These are phyloP conservation scores for Leccinum fibrillosum DNA, from an alignment of 768 basidiomycete species.

Conservation along the genomic window DNA sequence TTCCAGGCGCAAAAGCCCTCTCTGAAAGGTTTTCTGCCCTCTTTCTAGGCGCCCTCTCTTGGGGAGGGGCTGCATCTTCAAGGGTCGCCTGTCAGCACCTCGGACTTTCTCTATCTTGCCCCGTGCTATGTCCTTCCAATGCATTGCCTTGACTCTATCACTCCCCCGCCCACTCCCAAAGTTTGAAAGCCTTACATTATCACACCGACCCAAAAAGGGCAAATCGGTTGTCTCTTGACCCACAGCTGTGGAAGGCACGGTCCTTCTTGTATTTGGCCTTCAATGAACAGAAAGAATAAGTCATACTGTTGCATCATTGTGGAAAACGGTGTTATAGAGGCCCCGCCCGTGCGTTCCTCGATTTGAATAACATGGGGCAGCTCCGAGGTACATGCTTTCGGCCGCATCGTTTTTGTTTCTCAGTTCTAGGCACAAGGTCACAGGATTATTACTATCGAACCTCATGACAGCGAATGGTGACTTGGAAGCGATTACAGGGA, in stretches of 20 bases:
- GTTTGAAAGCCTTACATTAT: not conserved
- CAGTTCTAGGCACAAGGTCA: conserved; percentile 5
- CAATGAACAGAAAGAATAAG: conserved; percentile 7
- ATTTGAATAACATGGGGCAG: not conserved
- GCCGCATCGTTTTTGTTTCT: not conserved
- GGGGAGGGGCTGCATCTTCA: not conserved
- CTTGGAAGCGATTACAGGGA: not conserved
- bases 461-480: conserved; percentile 1
- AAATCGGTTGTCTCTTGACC: conserved; percentile 12
- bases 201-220: not conserved
- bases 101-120: not conserved
- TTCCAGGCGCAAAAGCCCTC: not conserved
- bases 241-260: conserved; percentile 1
- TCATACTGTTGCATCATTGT: not conserved
- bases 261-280: conserved; percentile 12
- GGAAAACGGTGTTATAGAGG: conserved; percentile 10
- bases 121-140: not conserved
- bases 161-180: not conserved
- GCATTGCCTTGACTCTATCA: conserved; percentile 2
- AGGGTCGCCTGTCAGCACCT: not conserved
- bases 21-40: not conserved
- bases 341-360: conserved; percentile 12
- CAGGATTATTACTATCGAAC: not conserved
- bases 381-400: conserved; percentile 9
- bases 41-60: not conserved